Base-by-base conservation (phyloP, 2,329 filamentous ascomycete genomes). In the Pestalotiopsis sp. region DNA sequence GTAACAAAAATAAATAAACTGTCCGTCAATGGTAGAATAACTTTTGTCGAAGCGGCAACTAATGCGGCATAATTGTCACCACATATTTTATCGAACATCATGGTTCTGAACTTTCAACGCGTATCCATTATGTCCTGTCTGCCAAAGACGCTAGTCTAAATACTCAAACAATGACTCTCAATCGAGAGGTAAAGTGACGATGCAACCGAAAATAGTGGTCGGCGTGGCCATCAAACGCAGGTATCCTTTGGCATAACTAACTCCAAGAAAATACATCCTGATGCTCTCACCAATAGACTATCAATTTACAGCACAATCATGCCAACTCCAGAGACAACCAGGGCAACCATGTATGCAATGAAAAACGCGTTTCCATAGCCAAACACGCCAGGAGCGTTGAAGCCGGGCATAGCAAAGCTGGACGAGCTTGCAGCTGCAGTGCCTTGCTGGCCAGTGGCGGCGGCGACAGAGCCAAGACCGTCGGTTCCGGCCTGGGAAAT, bases 401-500 rank as follows among this genome's bases (percentile, higher is more conserved):
- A 72, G 59, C 84, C 83, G 60, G 81, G 77, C 56, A 83, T 78
- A 70, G 86, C 80, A 36, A 77, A 78, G 36, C 84, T 82, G 65
- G 84, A 78, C n/a, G 79, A 79, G 27, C 84, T 75, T 69, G 78
- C 79, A 25, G 83, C 78, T 57, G 76, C 78, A 69, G 78, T 81
- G 67, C 78, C 82, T 57, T 74, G 72, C 20, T 72, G 70, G 60
- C 82, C 83, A 17, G 86, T 84, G 7, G 78, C 76, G 52, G 78
- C 77, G n/a, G 84, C 83, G 67, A 90, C 87, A 41, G 81, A 83
- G 66, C 88, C 88, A 65, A 86, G 86, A 41, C 89, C 89, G 69
- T 84, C 84, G 39, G 87, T 82, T 74, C 90, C 91, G 69, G 92
- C 93, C 72, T 89, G 85, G 41, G 83, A 81, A 69, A 96, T 82